Conservation (phyloP, 805 yeast genomes). For the Candida taoyuanica region DNA sequence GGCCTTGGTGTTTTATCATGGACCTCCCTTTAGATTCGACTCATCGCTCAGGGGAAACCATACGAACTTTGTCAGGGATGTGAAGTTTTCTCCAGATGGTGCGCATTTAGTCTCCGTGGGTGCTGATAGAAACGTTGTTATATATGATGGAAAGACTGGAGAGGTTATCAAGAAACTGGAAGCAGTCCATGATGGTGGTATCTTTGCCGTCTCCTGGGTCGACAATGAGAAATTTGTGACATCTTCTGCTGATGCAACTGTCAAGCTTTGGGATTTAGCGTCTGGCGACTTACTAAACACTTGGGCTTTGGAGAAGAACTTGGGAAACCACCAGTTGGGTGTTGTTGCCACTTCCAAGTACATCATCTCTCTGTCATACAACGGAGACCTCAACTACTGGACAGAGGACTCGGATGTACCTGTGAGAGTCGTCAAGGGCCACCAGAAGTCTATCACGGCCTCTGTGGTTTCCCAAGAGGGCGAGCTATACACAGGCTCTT, state of each 20-base stretch:
- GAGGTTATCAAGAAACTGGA: slow-evolving; percentile 53
- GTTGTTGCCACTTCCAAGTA: slow-evolving; percentile 59
- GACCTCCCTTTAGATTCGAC: slow-evolving; percentile 91
- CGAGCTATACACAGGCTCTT: slow-evolving; percentile 58
- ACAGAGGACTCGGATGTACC: slow-evolving; percentile 32
- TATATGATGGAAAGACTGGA: slow-evolving; percentile 88
- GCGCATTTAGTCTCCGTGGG: slow-evolving; percentile 73
- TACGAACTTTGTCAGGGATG: slow-evolving; percentile 74
- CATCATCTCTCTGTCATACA: slow-evolving; percentile 61
- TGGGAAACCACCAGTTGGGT: slow-evolving; percentile 76
- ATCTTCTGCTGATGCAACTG: slow-evolving; percentile 74
- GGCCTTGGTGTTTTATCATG: slow-evolving; percentile 76
- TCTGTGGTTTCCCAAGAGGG: slow-evolving; percentile 29
- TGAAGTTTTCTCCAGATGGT: slow-evolving; percentile 80
- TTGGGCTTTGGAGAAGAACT: slow-evolving; percentile 45
- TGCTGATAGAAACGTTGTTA: slow-evolving; percentile 68
- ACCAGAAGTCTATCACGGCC: slow-evolving; percentile 77
- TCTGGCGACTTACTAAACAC: slow-evolving; percentile 39
- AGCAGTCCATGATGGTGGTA: slow-evolving; percentile 66
- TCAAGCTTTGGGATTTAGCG: slow-evolving; percentile 60
- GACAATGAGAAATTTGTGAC: slow-evolving; percentile 63
- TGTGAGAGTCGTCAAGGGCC: slow-evolving; percentile 54
- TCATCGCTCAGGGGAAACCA: slow-evolving; percentile 71
- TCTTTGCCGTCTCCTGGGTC: slow-evolving; percentile 74
- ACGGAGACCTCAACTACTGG: slow-evolving; percentile 69